Evolutionary conservation across 495 filamentous ascomycete genomes (phyloP).

Genomic region (Venustampulla echinocandica): DNA sequence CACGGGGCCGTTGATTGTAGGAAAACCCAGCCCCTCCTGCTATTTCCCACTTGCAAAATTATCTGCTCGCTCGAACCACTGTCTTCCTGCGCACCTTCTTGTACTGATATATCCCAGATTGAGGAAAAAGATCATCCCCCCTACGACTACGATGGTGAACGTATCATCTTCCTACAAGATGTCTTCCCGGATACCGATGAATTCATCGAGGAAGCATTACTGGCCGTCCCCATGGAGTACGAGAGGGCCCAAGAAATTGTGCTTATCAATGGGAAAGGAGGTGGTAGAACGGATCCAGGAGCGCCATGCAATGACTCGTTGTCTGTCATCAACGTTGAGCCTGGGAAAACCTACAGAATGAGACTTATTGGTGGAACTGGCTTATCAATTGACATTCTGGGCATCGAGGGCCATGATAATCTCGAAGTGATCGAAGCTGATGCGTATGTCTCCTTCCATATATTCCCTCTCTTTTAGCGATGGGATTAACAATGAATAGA

Average conservation of each 20-base stretch:
- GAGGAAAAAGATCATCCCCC: slow-evolving; percentile 41
- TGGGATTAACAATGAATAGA: slow-evolving; percentile 8
- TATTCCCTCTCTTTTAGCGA: background rate
- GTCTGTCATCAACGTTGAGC: slow-evolving; percentile 43
- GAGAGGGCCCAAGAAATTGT: slow-evolving; percentile 41
- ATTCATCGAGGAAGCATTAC: slow-evolving; percentile 34
- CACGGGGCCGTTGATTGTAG: slow-evolving; percentile 45
- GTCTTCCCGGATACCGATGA: slow-evolving; percentile 38
- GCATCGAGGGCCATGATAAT: slow-evolving; percentile 41
- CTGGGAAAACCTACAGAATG: slow-evolving; percentile 48
- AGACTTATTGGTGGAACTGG: slow-evolving; percentile 46
- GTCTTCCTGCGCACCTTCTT: no score
- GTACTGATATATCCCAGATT: no score
- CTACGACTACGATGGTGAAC: slow-evolving; percentile 47
- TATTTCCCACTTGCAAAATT: no score
- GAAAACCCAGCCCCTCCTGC: no score
- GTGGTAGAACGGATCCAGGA: slow-evolving; percentile 22
- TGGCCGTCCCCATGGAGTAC: slow-evolving; percentile 31
- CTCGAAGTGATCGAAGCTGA: slow-evolving; percentile 48
- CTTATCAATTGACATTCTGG: slow-evolving; percentile 40
- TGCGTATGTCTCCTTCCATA: slow-evolving; percentile 27
- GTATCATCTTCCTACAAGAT: slow-evolving; percentile 43
- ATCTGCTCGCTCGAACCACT: no score
- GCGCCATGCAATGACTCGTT: slow-evolving; percentile 30
- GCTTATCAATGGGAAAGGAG: slow-evolving; percentile 41